Percentiles rank a stretch among this genome's conserved stretches.
Conservation (phyloP, 2,329 filamentous ascomycete species). For the Fusarium subtropicale region DNA sequence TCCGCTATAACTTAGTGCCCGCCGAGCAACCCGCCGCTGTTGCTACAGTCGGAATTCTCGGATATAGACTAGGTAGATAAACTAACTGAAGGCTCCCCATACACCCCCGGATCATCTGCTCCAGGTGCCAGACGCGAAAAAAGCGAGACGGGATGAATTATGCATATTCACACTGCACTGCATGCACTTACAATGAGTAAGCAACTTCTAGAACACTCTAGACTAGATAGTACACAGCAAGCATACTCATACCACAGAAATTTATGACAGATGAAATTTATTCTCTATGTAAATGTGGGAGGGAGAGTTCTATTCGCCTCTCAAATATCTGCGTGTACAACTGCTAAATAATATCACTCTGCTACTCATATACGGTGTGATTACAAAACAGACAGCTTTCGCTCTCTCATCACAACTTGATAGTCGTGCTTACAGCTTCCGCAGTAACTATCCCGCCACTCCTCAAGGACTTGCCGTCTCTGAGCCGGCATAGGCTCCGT, state of each 20-base stretch:
- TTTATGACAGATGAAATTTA: slow-evolving; percentile 17
- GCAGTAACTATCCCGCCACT: slow-evolving; percentile 67
- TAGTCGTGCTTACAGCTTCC: slow-evolving; percentile 65
- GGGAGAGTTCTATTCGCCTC: slow-evolving; percentile 23
- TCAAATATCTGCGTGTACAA: background rate
- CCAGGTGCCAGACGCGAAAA: background rate
- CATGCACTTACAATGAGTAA: slow-evolving; percentile 1
- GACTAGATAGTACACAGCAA: background rate
- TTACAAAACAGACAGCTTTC: slow-evolving; percentile 43
- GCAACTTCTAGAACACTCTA: slow-evolving; percentile 23
- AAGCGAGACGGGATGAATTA: background rate
- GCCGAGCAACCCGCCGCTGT: background rate
- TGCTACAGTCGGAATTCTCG: slow-evolving; percentile 21
- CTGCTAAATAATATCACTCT: background rate
- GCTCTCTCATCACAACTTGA: slow-evolving; percentile 48
- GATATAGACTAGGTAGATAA: background rate
- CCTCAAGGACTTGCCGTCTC: slow-evolving; percentile 54
- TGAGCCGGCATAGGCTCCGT: slow-evolving; percentile 48
- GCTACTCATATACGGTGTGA: background rate
- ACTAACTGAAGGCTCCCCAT: background rate
- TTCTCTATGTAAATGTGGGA: background rate
- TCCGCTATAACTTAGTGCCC: slow-evolving; percentile 27
- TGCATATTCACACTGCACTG: slow-evolving; percentile 5
- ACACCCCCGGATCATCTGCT: slow-evolving; percentile 1
- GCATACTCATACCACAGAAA: background rate